Percentiles rank a stretch among this genome's conserved stretches.
phyloP scores from a whole-genome alignment of 345 rosid species.

The Luvunga scandens region DNA sequence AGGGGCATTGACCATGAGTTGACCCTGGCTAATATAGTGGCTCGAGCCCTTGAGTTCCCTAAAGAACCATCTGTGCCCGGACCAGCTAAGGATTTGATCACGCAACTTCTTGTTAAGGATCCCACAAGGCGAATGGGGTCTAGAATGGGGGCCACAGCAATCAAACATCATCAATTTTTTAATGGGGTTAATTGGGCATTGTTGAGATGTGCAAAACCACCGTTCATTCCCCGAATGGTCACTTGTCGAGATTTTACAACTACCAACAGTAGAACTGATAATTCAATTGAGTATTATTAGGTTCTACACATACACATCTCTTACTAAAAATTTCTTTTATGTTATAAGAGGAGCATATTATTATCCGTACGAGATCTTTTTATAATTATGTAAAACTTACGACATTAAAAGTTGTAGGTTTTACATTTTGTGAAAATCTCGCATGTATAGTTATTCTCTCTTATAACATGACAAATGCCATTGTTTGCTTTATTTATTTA shows the following conservation, averaged over 20 bases:
- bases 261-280: slow-evolving; percentile 5
- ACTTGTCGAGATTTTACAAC: slow-evolving; percentile 7
- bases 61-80: slow-evolving; percentile 47
- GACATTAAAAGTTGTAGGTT: not conserved
- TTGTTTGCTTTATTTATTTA: not conserved
- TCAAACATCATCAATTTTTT: slow-evolving; percentile 53
- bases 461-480: not conserved
- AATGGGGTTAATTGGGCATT: slow-evolving; percentile 62
- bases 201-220: slow-evolving; percentile 52
- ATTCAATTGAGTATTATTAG: slow-evolving; percentile 44
- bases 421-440: not conserved
- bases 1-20: slow-evolving; percentile 55
- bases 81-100: slow-evolving; percentile 48
- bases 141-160: slow-evolving; percentile 49
- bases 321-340: not conserved
- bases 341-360: not conserved
- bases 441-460: not conserved
- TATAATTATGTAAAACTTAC: not conserved
- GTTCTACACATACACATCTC: not conserved
- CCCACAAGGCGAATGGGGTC: slow-evolving; percentile 52
- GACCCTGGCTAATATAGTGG: slow-evolving; percentile 58
- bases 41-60: slow-evolving; percentile 63
- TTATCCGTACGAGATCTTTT: not conserved
- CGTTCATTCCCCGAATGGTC: slow-evolving; percentile 34
- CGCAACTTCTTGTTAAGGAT: slow-evolving; percentile 53